A percentile compares a stretch with the other conserved stretches of the same genome.
phyloP scores from a whole-genome alignment of 192 early-diverging fungal genomes.

The Spinellus fusiger region DNA sequence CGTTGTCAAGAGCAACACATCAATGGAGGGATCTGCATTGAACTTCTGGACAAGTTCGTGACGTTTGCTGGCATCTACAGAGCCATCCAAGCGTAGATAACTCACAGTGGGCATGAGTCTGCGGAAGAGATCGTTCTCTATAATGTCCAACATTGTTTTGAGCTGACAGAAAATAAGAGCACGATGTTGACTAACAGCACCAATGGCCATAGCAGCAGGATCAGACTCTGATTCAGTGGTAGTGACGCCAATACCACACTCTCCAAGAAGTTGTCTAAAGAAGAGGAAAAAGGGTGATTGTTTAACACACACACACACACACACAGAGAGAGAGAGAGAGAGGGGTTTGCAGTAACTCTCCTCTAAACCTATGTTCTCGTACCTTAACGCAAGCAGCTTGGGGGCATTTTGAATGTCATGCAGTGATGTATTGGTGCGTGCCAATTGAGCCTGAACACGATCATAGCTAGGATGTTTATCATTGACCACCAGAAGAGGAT shows the following conservation, averaged over 20 bases:
- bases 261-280: conserved; percentile 72
- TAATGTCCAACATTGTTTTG: conserved; percentile 93
- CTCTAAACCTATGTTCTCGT: conserved; percentile 25
- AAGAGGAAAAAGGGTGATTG: conserved; percentile 6
- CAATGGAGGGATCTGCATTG: conserved; percentile 94
- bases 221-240: conserved; percentile 42
- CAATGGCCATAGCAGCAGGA: conserved; percentile 38
- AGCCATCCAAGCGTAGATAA: conserved; percentile 92
- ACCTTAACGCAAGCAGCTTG: conserved; percentile 85
- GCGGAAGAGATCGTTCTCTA: conserved; percentile 86
- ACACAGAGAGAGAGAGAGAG: too few relatives aligned
- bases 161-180: conserved; percentile 97
- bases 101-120: conserved; percentile 81
- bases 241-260: conserved; percentile 90
- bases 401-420: conserved; percentile 78
- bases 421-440: conserved; percentile 47
- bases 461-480: conserved; percentile 81
- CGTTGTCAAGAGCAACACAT: conserved; percentile 91
- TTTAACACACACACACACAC: neutral
- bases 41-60: conserved; percentile 92
- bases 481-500: conserved; percentile 86
- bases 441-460: conserved; percentile 58
- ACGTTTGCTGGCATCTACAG: conserved; percentile 72
- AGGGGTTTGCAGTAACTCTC: too few relatives aligned
- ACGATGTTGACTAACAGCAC: conserved; percentile 75